Percentiles rank a stretch among this genome's conserved stretches.
These are phyloP conservation scores for Ophiocordyceps camponoti-floridani DNA, from an alignment of 2,329 filamentous ascomycete genomes.

Conservation along the genomic window DNA sequence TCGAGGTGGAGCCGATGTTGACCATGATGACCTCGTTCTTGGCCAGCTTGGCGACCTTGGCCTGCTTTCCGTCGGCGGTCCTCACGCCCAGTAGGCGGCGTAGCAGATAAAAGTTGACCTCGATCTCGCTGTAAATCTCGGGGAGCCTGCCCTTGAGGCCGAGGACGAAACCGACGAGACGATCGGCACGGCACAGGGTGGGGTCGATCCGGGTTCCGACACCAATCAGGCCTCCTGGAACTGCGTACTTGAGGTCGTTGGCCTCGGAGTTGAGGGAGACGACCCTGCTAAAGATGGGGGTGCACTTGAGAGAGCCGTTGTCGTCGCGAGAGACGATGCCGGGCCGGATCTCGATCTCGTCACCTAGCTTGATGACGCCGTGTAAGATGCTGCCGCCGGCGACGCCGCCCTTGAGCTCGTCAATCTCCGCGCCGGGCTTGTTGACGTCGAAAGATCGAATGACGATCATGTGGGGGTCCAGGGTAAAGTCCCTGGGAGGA, in stretches of 20 bases:
- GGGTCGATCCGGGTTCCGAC: constrained; percentile 95
- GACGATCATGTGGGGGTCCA: constrained; percentile 94
- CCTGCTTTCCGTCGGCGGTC: constrained; percentile 95
- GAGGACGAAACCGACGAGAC: constrained; percentile 93
- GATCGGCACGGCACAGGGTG: constrained; percentile 95
- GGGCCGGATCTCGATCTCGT: constrained; percentile 97
- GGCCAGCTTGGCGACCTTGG: constrained; percentile 92
- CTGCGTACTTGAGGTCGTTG: constrained; percentile 96
- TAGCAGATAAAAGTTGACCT: constrained; percentile 98
- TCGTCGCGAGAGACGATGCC: constrained; percentile 95
- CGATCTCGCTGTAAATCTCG: constrained; percentile 94
- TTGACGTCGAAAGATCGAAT: constrained; percentile 99
- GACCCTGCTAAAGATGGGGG: constrained; percentile 88
- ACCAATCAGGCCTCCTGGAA: constrained; percentile 93
- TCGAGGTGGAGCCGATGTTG: constrained; percentile 95
- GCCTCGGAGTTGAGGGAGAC: constrained; percentile 92
- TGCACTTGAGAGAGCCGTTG: constrained; percentile 85
- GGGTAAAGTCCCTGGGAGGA: constrained; percentile 74
- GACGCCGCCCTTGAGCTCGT: constrained; percentile 96
- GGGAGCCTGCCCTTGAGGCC: constrained; percentile 86
- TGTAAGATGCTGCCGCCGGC: constrained; percentile 93
- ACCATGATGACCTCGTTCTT: constrained; percentile 99
- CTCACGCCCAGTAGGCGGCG: constrained; percentile 89
- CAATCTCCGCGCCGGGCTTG: constrained; percentile 97
- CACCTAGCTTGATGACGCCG: constrained; percentile 88